Base-by-base conservation (phyloP, 768 basidiomycete genomes). In the Podaxis mareebaensis region DNA sequence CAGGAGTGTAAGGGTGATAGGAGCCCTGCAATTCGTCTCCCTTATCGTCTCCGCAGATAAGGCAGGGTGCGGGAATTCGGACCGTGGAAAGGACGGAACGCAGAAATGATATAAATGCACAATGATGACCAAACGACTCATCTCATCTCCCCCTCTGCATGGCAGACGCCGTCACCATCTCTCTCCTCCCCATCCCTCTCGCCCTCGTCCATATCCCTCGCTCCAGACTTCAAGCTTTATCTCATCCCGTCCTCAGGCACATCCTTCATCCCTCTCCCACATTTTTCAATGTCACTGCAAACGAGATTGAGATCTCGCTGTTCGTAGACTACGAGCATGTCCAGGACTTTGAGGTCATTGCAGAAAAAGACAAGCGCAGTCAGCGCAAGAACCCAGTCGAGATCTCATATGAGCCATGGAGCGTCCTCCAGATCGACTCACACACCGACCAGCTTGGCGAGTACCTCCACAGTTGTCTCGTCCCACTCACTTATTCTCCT, bases 381-480 rank as follows among this genome's bases (percentile, higher is more conserved):
- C 77, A 78, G 51, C 78, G 79, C 26, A 75, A 79, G 39, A 83
- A 87, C 51, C 81, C 83, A 24, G 81, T 92, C 53, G 88, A 91
- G 67, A 83, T 91, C 52, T 90, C 89, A 0, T 85, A 82, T 65
- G 90, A 92, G 64, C 81, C 80, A 64, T 93, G 91, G 91, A 86
- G 82, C 67, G 91, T 91, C 22, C 79, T 93, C 33, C 91, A 93
- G 74, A 88, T 93, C 59, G 91, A 92, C 73, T 89, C 89, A 0
- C 91, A 92, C 72, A 88, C 83, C 28, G 86, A 91, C 71, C 82
- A 83, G 63, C 78, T 88, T 42, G 89, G 90, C 89, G 62, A 58
- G 80, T 76, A 57, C 44, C 53, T 53, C 22, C 28, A n/a, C 20
- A n/a, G 55, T 61, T 33, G 30, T 56, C 54, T 38, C 58, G 33